Base-by-base conservation (phyloP, 495 filamentous ascomycete species). In the Penicillium soppii region DNA sequence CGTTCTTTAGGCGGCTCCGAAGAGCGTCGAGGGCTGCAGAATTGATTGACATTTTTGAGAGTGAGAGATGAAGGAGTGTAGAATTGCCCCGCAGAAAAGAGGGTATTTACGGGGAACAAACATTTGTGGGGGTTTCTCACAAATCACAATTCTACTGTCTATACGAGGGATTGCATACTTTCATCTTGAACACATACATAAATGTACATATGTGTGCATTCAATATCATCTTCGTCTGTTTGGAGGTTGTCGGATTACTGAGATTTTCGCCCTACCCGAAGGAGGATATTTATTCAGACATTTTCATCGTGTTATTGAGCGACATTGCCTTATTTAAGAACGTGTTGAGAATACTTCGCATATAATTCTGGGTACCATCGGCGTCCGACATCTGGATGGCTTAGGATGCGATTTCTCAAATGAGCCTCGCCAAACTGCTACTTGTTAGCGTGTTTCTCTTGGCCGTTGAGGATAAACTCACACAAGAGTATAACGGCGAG, bases 371-470 rank as follows among this genome's bases (percentile, higher is more conserved):
- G 87, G 65, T 90, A 92, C 87, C 90, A 95, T 61, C 82, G 74
- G 73, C 88, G 88, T 1, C 89, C 91, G 1, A 97, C 92, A 66
- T 96, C 92, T 3, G 86, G 86, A 71, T 97, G 92, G 55, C 87
- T 90, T 72, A 91, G 87, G 47, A 96, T 81, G n/a, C 91, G 73
- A 70, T 96, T 96, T 66, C 85, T 78, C 57, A 78, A 54, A 35
- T 76, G 72, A 16, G 75, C 75, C 56, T 78, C 75, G 1, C 75
- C 74, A 32, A 78, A 73, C 70, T 77, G 33, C 3, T 36, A 4
- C 26, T 33, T 16, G 46, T 56, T 15, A 59, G 44, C 16, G 6
- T 32, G 5, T 27, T 10, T 19, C 15, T 8, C 16, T 5, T 16
- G 13, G 5, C 9, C 13, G 20, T 7, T 8, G 5, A 4, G 17